These are phyloP conservation scores for Chionographis japonica DNA, from an alignment of 106 monocot species.

Conservation along the genomic window DNA sequence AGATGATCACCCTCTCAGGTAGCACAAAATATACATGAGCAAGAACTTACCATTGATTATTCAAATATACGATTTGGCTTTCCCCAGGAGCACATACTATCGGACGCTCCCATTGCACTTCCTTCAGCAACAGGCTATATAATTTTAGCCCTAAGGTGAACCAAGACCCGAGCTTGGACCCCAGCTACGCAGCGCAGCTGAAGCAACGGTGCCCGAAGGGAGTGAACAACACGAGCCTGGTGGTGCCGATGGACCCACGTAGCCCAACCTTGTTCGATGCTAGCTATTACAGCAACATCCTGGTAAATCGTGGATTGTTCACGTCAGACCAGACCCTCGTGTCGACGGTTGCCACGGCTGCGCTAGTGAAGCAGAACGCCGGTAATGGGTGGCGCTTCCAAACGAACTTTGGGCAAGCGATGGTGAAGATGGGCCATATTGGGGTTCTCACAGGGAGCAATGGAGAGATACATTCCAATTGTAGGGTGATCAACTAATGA, in stretches of 20 bases:
- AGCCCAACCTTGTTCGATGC: constrained; percentile 10
- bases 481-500: not conserved
- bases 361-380: not conserved
- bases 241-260: constrained; percentile 20
- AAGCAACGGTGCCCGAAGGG: constrained; percentile 15
- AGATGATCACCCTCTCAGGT: constrained; percentile 30
- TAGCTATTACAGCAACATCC: constrained; percentile 22
- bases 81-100: constrained; percentile 27
- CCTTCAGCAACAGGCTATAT: constrained; percentile 24
- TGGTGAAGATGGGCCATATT: constrained; percentile 9
- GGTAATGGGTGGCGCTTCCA: not conserved
- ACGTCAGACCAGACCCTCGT: constrained; percentile 2
- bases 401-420: not conserved
- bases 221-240: not conserved
- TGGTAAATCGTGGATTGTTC: not conserved
- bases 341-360: not conserved
- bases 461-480: constrained; percentile 8
- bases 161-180: constrained; percentile 20
- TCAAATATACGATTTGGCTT: not conserved
- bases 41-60: not conserved
- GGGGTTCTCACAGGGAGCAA: not conserved
- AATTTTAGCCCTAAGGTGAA: constrained; percentile 16
- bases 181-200: constrained; percentile 11
- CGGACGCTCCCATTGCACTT: constrained; percentile 27
- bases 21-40: not conserved